Conservation (phyloP, 1,284 basidiomycete species). For the Cryptococcus sp. region DNA sequence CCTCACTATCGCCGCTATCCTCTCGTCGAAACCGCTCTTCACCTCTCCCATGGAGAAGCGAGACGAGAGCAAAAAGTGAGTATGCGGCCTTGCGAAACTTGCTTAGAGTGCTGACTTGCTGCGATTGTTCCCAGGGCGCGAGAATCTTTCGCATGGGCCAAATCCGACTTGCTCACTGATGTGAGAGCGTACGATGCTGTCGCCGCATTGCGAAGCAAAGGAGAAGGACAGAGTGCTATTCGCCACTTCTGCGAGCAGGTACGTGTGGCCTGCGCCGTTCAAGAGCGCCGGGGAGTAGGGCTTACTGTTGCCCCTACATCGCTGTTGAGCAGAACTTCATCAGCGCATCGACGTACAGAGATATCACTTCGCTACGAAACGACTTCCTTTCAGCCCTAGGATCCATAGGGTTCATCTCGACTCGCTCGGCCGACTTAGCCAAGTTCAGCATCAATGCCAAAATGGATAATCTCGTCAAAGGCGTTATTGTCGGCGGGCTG, state of each 20-base stretch:
- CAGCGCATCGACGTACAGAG: constrained; percentile 71
- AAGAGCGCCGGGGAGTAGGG: background rate
- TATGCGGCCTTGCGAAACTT: constrained; percentile 2
- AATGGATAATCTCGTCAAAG: constrained; percentile 74
- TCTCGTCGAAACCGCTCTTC: constrained; percentile 88
- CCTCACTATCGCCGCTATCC: constrained; percentile 76
- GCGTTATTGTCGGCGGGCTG: constrained; percentile 76
- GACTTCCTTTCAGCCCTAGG: constrained; percentile 75
- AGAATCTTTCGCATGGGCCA: constrained; percentile 66
- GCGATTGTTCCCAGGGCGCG: constrained; percentile 60
- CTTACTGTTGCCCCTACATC: constrained; percentile 7
- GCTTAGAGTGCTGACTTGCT: background rate
- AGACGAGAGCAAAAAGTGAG: constrained; percentile 72
- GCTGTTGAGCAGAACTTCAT: constrained; percentile 71
- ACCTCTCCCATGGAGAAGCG: constrained; percentile 76
- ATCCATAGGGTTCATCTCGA: constrained; percentile 69
- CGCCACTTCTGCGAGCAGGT: constrained; percentile 76
- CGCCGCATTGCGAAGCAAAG: constrained; percentile 59
- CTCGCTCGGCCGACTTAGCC: constrained; percentile 52
- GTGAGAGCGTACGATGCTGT: constrained; percentile 74
- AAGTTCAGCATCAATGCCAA: constrained; percentile 59
- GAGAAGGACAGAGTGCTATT: constrained; percentile 58
- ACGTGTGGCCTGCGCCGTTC: constrained; percentile 20
- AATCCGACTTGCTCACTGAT: constrained; percentile 85
- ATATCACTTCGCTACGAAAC: constrained; percentile 73